phyloP scores from a whole-genome alignment of 495 filamentous ascomycete species.

The Aspergillus incahuasiensis region DNA sequence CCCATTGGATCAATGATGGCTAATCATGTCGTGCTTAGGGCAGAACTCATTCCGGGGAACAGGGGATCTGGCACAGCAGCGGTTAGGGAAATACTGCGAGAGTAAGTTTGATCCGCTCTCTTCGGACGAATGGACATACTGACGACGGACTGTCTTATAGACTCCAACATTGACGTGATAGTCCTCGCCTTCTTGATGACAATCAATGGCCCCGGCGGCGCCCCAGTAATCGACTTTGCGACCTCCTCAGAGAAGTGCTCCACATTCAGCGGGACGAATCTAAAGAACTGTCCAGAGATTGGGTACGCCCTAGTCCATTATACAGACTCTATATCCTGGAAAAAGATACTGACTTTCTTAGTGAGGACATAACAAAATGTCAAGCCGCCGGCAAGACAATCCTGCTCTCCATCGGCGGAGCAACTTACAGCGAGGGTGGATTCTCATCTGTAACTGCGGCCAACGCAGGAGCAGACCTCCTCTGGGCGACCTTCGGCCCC shows the following conservation, averaged over 20 bases:
- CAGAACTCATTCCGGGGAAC: conserved; percentile 53
- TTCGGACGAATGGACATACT: not conserved
- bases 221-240: conserved; percentile 56
- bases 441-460: conserved; percentile 53
- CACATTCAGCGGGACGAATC: conserved; percentile 49
- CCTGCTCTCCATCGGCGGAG: conserved; percentile 63
- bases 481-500: conserved; percentile 69
- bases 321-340: not conserved
- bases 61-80: conserved; percentile 46
- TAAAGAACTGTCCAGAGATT: conserved; percentile 59
- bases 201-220: conserved; percentile 46
- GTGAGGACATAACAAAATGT: conserved; percentile 58
- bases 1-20: not conserved
- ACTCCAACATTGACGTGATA: conserved; percentile 43
- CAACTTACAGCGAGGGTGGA: conserved; percentile 56
- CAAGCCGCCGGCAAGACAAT: conserved; percentile 62
- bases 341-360: conserved; percentile 21
- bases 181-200: conserved; percentile 57
- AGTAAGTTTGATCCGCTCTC: conserved; percentile 38
- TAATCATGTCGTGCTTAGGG: conserved; percentile 29
- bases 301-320: conserved; percentile 35
- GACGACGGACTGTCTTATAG: conserved; percentile 12
- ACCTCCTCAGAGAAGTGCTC: conserved; percentile 55
- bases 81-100: conserved; percentile 54
- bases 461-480: conserved; percentile 47